phyloP scores from a whole-genome alignment of 2,329 filamentous ascomycete species.

The Aspergillus ibericus region DNA sequence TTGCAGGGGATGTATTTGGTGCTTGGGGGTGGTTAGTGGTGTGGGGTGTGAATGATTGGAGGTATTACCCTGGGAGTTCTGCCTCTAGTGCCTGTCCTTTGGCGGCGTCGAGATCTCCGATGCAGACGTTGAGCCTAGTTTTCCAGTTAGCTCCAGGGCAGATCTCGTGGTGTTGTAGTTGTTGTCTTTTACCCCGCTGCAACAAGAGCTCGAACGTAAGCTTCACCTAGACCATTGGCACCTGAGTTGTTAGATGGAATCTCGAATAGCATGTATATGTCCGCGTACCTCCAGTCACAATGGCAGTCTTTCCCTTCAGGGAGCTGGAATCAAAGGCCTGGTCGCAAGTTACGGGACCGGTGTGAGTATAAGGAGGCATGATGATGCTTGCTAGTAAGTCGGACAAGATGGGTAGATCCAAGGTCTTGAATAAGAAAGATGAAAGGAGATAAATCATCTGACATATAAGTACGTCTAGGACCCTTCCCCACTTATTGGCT shows the following conservation, averaged over 20 bases:
- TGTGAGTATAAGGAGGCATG: slow-evolving; percentile 3
- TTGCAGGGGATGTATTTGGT: slow-evolving; percentile 33
- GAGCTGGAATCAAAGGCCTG: background rate
- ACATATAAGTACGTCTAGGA: no score
- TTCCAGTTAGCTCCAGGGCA: background rate
- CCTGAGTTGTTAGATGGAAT: background rate
- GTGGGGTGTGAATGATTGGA: background rate
- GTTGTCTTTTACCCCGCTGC: background rate
- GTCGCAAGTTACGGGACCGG: background rate
- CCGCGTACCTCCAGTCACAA: slow-evolving; percentile 23
- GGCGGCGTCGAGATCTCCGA: slow-evolving; percentile 23
- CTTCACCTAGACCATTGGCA: slow-evolving; percentile 8
- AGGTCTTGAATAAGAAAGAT: no score
- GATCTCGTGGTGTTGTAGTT: no score
- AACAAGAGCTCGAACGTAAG: slow-evolving; percentile 5
- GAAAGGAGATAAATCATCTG: no score
- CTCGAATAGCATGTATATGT: no score
- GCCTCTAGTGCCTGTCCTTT: slow-evolving; percentile 21
- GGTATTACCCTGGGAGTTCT: slow-evolving; percentile 20
- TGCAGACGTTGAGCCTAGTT: slow-evolving; percentile 11
- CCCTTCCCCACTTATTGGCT: no score
- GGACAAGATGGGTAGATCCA: no score
- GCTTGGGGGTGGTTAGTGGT: slow-evolving; percentile 1
- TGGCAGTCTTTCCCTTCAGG: slow-evolving; percentile 34
- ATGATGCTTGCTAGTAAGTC: background rate